A percentile compares a stretch with the other conserved stretches of the same genome.
phyloP scores from a whole-genome alignment of 116 monocot genomes.

The Zostera marina region DNA sequence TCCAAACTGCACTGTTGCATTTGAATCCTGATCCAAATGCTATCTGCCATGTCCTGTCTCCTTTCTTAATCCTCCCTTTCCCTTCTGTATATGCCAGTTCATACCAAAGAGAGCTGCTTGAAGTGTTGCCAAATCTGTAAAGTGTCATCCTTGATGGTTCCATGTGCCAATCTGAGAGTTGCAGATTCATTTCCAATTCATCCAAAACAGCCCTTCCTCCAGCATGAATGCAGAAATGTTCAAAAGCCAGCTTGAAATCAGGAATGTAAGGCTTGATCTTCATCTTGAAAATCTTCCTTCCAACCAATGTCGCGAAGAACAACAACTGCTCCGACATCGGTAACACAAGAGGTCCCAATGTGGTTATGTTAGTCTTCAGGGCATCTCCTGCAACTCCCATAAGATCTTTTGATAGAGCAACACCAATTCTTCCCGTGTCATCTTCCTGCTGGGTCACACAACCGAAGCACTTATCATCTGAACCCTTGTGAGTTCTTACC shows the following conservation, averaged over 20 bases:
- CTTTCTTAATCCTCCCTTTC: slow-evolving; percentile 50
- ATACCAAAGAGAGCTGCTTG: slow-evolving; percentile 89
- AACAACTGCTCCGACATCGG: slow-evolving; percentile 55
- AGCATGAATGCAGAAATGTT: slow-evolving; percentile 62
- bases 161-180: slow-evolving; percentile 74
- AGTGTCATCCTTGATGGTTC: slow-evolving; percentile 78
- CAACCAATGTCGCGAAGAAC: slow-evolving; percentile 57
- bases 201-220: slow-evolving; percentile 70
- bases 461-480: slow-evolving; percentile 47
- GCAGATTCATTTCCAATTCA: slow-evolving; percentile 73
- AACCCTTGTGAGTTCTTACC: slow-evolving; percentile 58
- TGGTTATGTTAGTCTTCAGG: slow-evolving; percentile 72
- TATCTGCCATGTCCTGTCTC: slow-evolving; percentile 63
- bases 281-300: slow-evolving; percentile 53
- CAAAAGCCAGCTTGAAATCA: slow-evolving; percentile 56
- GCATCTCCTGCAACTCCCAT: slow-evolving; percentile 63
- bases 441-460: slow-evolving; percentile 72
- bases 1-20: slow-evolving; percentile 80
- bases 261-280: slow-evolving; percentile 78
- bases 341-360: slow-evolving; percentile 52
- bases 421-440: slow-evolving; percentile 33
- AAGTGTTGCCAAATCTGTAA: slow-evolving; percentile 63
- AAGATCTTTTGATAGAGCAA: slow-evolving; percentile 58
- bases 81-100: slow-evolving; percentile 64
- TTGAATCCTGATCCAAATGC: slow-evolving; percentile 82